Evolutionary conservation across 176 grass and related monocot species (phyloP).

Genomic region (Eragrostis nindensis): DNA sequence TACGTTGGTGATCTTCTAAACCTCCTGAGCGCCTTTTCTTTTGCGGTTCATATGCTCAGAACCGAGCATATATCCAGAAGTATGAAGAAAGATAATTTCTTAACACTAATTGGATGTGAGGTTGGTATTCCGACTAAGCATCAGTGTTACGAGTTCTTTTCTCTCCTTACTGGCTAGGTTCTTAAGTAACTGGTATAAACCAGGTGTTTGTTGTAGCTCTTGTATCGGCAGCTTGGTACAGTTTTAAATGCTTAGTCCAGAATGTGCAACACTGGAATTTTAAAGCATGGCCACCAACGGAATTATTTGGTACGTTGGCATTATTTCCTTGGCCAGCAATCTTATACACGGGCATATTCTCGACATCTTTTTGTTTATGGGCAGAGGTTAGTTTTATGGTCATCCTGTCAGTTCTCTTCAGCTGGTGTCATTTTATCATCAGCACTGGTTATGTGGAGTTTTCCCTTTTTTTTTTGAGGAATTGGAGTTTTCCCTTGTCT

Average conservation of each 20-base stretch:
- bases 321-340: conserved; percentile 55
- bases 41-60: conserved; percentile 65
- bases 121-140: conserved; percentile 37
- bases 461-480: no score
- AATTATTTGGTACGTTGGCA: conserved; percentile 31
- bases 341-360: conserved; percentile 54
- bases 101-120: conserved; percentile 55
- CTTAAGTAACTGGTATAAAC: conserved; percentile 28
- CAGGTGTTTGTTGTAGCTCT: conserved; percentile 57
- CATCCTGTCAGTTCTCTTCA: background rate
- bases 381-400: conserved; percentile 46
- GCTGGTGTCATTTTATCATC: background rate
- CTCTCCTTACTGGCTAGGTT: background rate
- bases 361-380: conserved; percentile 58
- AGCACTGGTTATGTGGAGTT: conserved; percentile 4
- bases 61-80: conserved; percentile 55
- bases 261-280: conserved; percentile 42
- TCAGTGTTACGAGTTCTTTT: background rate
- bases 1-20: conserved; percentile 60
- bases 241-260: conserved; percentile 39
- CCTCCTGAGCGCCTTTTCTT: conserved; percentile 50
- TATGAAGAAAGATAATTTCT: conserved; percentile 49
- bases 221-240: conserved; percentile 37
- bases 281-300: conserved; percentile 6
- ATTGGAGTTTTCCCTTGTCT: conserved; percentile 1